These are phyloP conservation scores for Tritrichomonas musculus DNA, from an alignment of 208 protist species.

Conservation along the genomic window DNA sequence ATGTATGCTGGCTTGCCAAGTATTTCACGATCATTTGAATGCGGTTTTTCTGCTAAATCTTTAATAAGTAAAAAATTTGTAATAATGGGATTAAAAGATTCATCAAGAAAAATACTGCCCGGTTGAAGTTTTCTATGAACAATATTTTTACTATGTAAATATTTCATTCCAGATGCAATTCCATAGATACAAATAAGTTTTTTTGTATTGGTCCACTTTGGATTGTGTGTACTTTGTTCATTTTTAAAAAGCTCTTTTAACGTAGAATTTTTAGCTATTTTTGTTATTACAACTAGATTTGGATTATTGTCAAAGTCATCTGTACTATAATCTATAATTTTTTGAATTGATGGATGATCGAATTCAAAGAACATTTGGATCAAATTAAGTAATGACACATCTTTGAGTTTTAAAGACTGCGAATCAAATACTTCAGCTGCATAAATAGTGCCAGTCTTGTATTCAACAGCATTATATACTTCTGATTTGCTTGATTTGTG, in stretches of 20 bases:
- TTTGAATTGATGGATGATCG: too few relatives aligned
- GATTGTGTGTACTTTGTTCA: not conserved
- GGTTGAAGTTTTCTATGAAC: not conserved
- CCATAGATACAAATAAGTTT: not conserved
- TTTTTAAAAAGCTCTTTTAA: too few relatives aligned
- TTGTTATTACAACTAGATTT: not conserved
- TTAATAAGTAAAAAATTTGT: not conserved
- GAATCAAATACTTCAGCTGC: too few relatives aligned
- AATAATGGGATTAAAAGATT: not conserved
- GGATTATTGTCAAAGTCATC: not conserved
- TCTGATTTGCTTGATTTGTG: too few relatives aligned
- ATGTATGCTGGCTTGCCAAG: not conserved
- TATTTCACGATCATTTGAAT: not conserved
- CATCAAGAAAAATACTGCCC: not conserved
- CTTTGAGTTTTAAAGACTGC: too few relatives aligned
- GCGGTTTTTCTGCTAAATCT: not conserved
- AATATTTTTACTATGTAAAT: not conserved
- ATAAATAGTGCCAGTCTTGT: too few relatives aligned
- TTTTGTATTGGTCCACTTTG: too few relatives aligned
- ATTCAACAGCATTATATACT: too few relatives aligned
- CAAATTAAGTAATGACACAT: too few relatives aligned
- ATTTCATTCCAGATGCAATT: not conserved
- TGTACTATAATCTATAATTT: too few relatives aligned
- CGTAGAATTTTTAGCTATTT: too few relatives aligned
- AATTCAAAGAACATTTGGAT: too few relatives aligned